Base-by-base conservation (phyloP, 148 eudicot species). In the Limonium bicolor region DNA sequence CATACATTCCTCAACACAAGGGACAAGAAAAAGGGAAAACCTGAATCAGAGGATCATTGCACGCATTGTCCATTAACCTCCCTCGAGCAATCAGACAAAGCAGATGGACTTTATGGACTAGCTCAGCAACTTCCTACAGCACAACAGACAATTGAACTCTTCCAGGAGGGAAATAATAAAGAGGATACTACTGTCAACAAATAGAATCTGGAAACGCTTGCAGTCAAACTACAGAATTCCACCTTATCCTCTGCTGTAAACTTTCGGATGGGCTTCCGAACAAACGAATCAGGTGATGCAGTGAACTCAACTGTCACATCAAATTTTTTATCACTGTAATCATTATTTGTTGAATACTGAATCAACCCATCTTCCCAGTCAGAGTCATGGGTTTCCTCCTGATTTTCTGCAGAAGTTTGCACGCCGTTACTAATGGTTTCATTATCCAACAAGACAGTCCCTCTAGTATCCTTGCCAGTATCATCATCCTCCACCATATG, bases 181-280 rank as follows among this genome's bases (percentile, higher is more conserved):
- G n/a, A n/a, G n/a, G n/a, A n/a, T n/a, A n/a, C n/a, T n/a, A 36
- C 1, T 41, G 22, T 41, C 25, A 28, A 26, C 20, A n/a, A 16
- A 28, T 15, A 53, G 21, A 25, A 20, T 8, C 15, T 20, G 2
- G 15, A 21, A 29, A 7, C 15, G 2, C 32, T 7, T 42, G 25
- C 14, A 46, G 11, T 29, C 36, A 43, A 4, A 40, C 22, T 4
- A 37, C 0, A 5, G 2, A 14, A 25, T 6, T 35, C 40, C 51
- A 90, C 99, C 95, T 81, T 90, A 48, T 90, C 95, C 69, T 80
- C 67, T 20, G 94, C 94, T 60, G 99, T 72, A 36, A 75, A 81
- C 59, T 95, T 68, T 10, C 79, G 68, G 15, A 76, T 36, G 18
- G 67, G 59, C 69, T 81, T 90, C 50, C 69, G 66, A 37, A 71